Percentiles rank a stretch among this genome's conserved stretches.
Conservation (phyloP, 257 asterid genomes). For the Cynanchum wilfordii region DNA sequence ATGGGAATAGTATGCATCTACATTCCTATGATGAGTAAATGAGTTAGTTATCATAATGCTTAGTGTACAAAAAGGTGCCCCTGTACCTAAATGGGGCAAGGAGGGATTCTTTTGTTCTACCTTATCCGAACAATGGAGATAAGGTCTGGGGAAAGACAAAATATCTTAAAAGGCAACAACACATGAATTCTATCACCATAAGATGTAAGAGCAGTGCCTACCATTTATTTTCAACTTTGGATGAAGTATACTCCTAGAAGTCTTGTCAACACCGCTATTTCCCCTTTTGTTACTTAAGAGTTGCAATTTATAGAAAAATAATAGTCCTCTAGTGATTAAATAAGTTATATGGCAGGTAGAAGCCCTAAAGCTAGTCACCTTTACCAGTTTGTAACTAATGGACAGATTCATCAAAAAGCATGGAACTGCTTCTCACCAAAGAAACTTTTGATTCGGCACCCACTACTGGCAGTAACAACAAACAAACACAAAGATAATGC, state of each 20-base stretch:
- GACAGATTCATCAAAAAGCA: background rate
- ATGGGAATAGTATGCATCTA: background rate
- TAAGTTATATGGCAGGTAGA: background rate
- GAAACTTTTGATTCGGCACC: background rate
- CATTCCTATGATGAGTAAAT: background rate
- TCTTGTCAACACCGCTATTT: background rate
- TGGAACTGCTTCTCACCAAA: background rate
- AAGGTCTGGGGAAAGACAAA: background rate
- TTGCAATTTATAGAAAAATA: background rate
- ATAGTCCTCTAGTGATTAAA: background rate
- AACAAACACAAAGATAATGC: background rate
- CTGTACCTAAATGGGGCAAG: background rate
- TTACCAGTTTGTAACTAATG: background rate
- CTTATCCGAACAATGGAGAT: background rate
- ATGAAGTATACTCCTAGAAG: background rate
- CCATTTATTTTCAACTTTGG: background rate
- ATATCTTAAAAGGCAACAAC: background rate
- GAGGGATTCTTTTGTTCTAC: background rate
- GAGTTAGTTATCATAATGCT: background rate
- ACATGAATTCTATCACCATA: background rate
- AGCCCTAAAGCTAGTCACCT: background rate
- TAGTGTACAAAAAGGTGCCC: background rate
- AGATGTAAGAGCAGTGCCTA: background rate
- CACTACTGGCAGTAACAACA: background rate
- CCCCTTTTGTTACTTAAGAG: background rate